Percentiles rank a stretch among this genome's conserved stretches.
phyloP scores from a whole-genome alignment of 2,329 filamentous ascomycete genomes.

The Pseudocercospora cruenta region DNA sequence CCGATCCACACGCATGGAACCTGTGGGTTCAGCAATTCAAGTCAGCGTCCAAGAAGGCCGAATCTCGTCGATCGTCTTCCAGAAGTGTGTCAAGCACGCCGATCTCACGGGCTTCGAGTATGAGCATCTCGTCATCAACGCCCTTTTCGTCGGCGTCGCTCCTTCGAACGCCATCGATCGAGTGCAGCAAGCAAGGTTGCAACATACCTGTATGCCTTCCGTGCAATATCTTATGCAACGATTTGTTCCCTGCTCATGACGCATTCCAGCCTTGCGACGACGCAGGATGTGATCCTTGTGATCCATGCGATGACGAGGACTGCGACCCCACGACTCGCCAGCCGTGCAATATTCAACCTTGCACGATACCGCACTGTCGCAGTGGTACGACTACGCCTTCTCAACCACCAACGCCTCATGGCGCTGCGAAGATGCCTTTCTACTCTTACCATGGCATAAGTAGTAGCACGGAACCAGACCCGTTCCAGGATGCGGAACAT shows the following conservation, averaged over 20 bases:
- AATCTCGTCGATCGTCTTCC: conserved; percentile 23
- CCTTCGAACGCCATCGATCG: conserved; percentile 21
- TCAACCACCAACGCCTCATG: conserved; percentile 26
- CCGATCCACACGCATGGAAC: conserved; percentile 30
- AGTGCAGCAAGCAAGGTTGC: conserved; percentile 32
- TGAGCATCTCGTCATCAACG: conserved; percentile 16
- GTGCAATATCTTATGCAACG: conserved; percentile 31
- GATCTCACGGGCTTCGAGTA: conserved; percentile 25
- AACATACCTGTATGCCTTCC: conserved; percentile 31
- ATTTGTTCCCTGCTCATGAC: conserved; percentile 24
- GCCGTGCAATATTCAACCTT: conserved; percentile 23
- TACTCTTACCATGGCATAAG: conserved; percentile 26
- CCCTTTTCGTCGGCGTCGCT: conserved; percentile 17
- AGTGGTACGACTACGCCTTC: conserved; percentile 28
- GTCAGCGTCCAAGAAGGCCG: conserved; percentile 25
- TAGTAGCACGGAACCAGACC: conserved; percentile 15
- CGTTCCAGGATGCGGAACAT: conserved; percentile 28
- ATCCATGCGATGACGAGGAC: conserved; percentile 29
- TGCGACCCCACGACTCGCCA: conserved; percentile 26
- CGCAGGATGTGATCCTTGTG: conserved; percentile 26
- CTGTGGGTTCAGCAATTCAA: conserved; percentile 32
- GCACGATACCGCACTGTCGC: conserved; percentile 27
- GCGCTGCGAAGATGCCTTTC: conserved; percentile 14
- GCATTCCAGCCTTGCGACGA: conserved; percentile 24
- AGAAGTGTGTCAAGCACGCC: conserved; percentile 8